Conservation (phyloP, 768 basidiomycete genomes). For the Sporobolomyces pararoseus region DNA sequence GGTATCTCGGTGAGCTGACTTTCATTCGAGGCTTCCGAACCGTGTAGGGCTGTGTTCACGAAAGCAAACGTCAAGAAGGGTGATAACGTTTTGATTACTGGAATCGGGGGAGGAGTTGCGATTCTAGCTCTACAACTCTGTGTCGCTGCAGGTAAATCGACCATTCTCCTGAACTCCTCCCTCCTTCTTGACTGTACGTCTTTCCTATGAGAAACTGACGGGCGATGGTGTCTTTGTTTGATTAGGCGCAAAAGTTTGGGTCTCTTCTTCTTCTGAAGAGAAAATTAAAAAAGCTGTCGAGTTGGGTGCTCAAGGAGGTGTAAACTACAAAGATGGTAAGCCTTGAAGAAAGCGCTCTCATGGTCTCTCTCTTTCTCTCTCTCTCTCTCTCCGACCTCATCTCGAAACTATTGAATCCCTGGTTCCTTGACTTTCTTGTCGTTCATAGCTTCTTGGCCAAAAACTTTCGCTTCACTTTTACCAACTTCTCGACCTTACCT, state of each 20-base stretch:
- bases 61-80: conserved; percentile 63
- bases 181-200: neutral
- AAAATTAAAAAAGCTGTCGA: conserved; percentile 66
- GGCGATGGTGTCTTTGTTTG: neutral
- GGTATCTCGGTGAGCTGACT: neutral
- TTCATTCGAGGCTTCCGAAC: neutral
- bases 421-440: neutral
- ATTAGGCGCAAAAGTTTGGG: conserved; percentile 62
- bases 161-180: neutral
- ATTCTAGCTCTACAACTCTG: conserved; percentile 70
- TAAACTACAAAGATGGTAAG: conserved; percentile 69
- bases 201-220: neutral
- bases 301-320: conserved; percentile 73
- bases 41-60: conserved; percentile 61
- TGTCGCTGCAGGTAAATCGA: conserved; percentile 62
- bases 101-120: conserved; percentile 67
- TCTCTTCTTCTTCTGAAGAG: conserved; percentile 61
- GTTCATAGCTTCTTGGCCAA: conserved; percentile 46
- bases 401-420: neutral
- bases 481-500: conserved; percentile 49
- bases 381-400: neutral
- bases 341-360: no score
- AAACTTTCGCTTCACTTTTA: conserved; percentile 54
- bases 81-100: conserved; percentile 67
- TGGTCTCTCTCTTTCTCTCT: conserved; percentile 36